Percentiles rank a stretch among this genome's conserved stretches.
These are phyloP conservation scores for Filobasidium uniguttulatum DNA, from an alignment of 1,284 basidiomycete species.

Conservation along the genomic window DNA sequence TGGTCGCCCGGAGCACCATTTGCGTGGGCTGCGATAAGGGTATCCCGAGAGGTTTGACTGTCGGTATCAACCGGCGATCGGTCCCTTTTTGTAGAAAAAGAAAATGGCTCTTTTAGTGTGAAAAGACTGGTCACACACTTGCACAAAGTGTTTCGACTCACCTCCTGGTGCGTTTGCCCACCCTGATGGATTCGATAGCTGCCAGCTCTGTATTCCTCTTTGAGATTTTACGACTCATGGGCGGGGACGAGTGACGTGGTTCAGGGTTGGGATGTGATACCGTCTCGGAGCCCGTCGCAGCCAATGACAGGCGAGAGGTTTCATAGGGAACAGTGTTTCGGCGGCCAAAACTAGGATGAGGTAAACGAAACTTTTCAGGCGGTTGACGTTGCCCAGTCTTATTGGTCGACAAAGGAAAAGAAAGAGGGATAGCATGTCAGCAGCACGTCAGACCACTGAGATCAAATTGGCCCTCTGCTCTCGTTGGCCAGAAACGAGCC, in stretches of 20 bases:
- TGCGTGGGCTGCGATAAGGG: no score
- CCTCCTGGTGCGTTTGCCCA: not conserved
- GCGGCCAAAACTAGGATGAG: no score
- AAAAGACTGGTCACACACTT: no score
- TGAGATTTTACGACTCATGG: no score
- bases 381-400: not conserved
- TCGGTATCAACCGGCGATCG: not conserved
- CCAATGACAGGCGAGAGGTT: no score
- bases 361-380: not conserved
- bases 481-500: not conserved
- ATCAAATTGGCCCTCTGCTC: not conserved
- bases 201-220: not conserved
- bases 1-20: no score
- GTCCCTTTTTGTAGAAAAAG: not conserved
- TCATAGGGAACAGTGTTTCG: no score
- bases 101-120: not conserved
- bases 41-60: not conserved
- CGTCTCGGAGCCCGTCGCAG: no score
- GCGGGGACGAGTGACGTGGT: no score
- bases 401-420: not conserved
- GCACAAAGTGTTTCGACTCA: not conserved
- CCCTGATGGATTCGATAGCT: not conserved
- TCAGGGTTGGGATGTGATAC: no score
- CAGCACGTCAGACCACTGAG: slow-evolving; percentile 3
- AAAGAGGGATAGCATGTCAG: not conserved